Conservation (phyloP, 805 yeast genomes). For the Schwanniomyces polymorphus region DNA sequence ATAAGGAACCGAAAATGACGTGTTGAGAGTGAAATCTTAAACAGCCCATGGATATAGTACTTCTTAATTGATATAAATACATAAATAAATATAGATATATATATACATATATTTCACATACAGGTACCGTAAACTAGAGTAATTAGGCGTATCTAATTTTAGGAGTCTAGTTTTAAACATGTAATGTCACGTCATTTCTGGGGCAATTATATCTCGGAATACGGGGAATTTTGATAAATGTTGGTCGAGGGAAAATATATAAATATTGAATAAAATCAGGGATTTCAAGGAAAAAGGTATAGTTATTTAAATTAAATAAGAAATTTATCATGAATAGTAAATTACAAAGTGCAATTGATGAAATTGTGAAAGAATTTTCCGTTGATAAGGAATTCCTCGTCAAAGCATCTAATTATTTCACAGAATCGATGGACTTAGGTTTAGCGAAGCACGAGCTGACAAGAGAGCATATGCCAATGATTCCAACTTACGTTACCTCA, state of each 20-base stretch:
- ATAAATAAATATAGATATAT: background rate
- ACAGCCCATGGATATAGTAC: too few relatives aligned
- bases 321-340: conserved; percentile 13
- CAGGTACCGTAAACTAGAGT: too few relatives aligned
- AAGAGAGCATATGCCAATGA: conserved; percentile 70
- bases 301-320: background rate
- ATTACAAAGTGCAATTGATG: conserved; percentile 27
- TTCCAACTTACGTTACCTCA: conserved; percentile 84
- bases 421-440: conserved; percentile 62
- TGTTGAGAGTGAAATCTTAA: too few relatives aligned
- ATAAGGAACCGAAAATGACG: too few relatives aligned
- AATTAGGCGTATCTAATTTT: too few relatives aligned
- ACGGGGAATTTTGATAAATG: background rate
- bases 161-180: too few relatives aligned
- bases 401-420: conserved; percentile 55
- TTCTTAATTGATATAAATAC: background rate
- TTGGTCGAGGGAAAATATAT: background rate
- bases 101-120: too few relatives aligned
- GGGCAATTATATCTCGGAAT: too few relatives aligned
- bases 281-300: background rate
- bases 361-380: conserved; percentile 40
- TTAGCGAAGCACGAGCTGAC: conserved; percentile 40
- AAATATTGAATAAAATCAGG: background rate
- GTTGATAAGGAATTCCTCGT: conserved; percentile 43
- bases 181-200: too few relatives aligned